A percentile compares a stretch with the other conserved stretches of the same genome.
phyloP scores from a whole-genome alignment of 345 rosid genomes.

The Eucalyptus sideroxylon region DNA sequence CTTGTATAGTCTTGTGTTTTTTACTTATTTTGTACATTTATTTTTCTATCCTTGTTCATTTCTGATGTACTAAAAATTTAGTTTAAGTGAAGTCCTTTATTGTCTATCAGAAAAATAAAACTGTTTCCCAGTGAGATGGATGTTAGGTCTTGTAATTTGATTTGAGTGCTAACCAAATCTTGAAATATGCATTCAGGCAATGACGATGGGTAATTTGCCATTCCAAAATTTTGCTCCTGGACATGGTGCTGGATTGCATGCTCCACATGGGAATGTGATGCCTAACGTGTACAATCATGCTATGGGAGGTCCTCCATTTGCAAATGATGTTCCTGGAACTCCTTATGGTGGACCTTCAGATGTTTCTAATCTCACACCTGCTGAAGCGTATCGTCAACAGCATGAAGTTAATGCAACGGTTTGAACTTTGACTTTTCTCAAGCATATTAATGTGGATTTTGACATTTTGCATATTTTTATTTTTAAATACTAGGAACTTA shows the following conservation, averaged over 20 bases:
- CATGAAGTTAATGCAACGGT: slow-evolving; percentile 92
- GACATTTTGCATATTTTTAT: background rate
- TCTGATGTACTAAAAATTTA: background rate
- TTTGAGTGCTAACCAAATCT: background rate
- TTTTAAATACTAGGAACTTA: background rate
- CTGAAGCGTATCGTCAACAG: slow-evolving; percentile 60
- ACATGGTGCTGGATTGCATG: slow-evolving; percentile 31
- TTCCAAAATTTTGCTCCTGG: slow-evolving; percentile 31
- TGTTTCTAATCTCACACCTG: slow-evolving; percentile 39
- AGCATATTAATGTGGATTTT: background rate
- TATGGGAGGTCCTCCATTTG: slow-evolving; percentile 24
- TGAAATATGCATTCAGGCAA: slow-evolving; percentile 30
- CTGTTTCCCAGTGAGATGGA: background rate
- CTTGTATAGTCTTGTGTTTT: background rate
- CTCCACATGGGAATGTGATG: slow-evolving; percentile 30
- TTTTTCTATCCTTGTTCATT: background rate
- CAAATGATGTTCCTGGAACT: slow-evolving; percentile 31
- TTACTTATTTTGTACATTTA: background rate
- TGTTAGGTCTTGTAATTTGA: background rate
- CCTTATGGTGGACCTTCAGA: slow-evolving; percentile 38
- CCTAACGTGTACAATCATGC: slow-evolving; percentile 35
- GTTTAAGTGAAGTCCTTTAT: background rate
- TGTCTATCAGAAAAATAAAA: background rate
- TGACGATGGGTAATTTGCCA: slow-evolving; percentile 27
- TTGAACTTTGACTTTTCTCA: background rate